Conservation (phyloP, 2,329 filamentous ascomycete genomes). For the Dryadomyces quercus-mongolicae region DNA sequence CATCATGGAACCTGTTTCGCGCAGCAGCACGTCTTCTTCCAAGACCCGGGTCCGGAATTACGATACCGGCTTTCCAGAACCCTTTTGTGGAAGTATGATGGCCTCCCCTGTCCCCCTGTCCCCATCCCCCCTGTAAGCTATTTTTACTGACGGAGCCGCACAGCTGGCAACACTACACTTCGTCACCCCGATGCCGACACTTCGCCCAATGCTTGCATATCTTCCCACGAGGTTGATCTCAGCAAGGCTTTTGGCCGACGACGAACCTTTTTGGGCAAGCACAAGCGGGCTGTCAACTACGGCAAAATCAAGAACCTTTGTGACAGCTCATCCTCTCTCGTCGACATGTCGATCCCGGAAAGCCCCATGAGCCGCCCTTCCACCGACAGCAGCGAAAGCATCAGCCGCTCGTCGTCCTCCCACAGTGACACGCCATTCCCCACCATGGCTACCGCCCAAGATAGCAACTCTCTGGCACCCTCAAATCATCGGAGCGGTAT, state of each 20-base stretch:
- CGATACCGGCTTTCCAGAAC: conserved; percentile 40
- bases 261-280: conserved; percentile 33
- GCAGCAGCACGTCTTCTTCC: neutral
- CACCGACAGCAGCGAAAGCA: conserved; percentile 29
- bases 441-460: neutral
- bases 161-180: conserved; percentile 44
- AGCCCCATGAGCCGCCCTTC: conserved; percentile 12
- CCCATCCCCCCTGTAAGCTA: neutral
- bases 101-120: neutral
- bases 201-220: conserved; percentile 42
- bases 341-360: conserved; percentile 5
- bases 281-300: conserved; percentile 33
- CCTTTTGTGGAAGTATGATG: conserved; percentile 34
- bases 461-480: neutral
- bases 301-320: conserved; percentile 24
- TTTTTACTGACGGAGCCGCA: neutral
- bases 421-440: neutral
- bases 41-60: conserved; percentile 4
- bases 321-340: neutral
- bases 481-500: neutral
- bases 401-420: conserved; percentile 11
- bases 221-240: conserved; percentile 38
- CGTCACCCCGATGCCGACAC: conserved; percentile 51
- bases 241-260: conserved; percentile 28
- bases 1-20: conserved; percentile 4